phyloP scores from a whole-genome alignment of 208 protist genomes.

The Acanthamoeba healyi region DNA sequence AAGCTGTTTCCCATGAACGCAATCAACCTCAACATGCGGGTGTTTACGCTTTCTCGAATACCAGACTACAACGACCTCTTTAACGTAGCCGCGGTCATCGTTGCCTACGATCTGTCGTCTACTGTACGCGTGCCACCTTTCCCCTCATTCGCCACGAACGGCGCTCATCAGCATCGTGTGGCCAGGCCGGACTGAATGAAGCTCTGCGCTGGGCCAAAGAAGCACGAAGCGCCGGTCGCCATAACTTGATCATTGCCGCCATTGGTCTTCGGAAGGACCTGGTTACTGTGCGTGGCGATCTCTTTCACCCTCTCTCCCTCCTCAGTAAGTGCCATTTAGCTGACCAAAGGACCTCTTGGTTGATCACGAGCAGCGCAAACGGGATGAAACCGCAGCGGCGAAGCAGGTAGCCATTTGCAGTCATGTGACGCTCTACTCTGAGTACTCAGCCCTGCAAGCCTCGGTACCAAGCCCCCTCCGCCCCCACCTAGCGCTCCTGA shows the following conservation, averaged over 20 bases:
- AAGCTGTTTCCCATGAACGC: background rate
- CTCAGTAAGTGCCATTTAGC: no score
- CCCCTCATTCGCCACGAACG: background rate
- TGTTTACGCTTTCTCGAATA: conserved; percentile 15
- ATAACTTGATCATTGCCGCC: background rate
- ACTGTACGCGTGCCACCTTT: background rate
- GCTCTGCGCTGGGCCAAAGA: background rate
- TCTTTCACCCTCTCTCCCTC: background rate
- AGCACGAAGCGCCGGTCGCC: background rate
- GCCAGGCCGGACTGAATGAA: background rate
- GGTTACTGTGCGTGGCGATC: background rate
- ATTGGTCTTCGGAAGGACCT: background rate
- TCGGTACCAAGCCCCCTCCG: no score
- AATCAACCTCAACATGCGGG: background rate
- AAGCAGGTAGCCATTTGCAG: background rate
- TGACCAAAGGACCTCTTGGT: no score
- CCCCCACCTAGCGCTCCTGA: no score
- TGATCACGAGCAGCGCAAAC: background rate
- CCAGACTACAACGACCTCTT: conserved; percentile 70
- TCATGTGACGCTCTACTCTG: background rate
- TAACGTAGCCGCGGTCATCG: conserved; percentile 38
- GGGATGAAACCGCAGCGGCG: background rate
- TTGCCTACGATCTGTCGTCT: conserved; percentile 27
- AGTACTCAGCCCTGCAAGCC: background rate
- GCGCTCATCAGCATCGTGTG: background rate